These are phyloP conservation scores for Phaffia tasmanica DNA, from an alignment of 768 basidiomycete species.

Conservation along the genomic window DNA sequence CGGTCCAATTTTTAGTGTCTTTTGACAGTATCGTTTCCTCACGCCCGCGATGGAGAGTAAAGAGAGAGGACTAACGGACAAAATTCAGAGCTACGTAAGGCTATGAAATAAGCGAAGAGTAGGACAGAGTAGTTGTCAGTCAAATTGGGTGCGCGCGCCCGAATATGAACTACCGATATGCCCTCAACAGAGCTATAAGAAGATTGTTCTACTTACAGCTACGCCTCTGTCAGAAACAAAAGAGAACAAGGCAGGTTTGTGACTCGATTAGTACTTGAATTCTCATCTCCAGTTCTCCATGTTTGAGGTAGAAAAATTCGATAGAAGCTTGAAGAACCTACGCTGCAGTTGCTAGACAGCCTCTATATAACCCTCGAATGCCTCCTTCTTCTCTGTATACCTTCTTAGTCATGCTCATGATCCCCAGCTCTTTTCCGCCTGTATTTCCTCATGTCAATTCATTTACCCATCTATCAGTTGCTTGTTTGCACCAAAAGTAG, in stretches of 20 bases:
- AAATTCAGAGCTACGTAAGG: slow-evolving; percentile 26
- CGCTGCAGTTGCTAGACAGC: slow-evolving; percentile 63
- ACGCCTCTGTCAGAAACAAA: neutral
- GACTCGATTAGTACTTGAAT: neutral
- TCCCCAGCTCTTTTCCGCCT: slow-evolving; percentile 36
- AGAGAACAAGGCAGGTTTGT: neutral
- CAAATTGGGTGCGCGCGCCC: too few species aligned
- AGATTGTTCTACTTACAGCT: too few species aligned
- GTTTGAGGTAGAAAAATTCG: too few species aligned
- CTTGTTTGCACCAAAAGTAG: neutral
- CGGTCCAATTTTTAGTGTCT: too few species aligned
- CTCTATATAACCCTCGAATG: slow-evolving; percentile 68
- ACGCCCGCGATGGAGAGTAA: too few species aligned
- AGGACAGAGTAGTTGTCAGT: neutral
- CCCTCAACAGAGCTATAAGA: too few species aligned
- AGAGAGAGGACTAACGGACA: neutral
- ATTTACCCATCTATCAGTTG: neutral
- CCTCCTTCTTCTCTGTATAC: slow-evolving; percentile 90
- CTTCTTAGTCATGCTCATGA: slow-evolving; percentile 80
- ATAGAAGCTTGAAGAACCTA: neutral
- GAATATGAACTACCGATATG: too few species aligned
- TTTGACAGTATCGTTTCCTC: too few species aligned
- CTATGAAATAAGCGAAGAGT: neutral
- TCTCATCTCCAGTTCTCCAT: too few species aligned
- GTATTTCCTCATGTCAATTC: neutral